Evolutionary conservation across 768 basidiomycete species (phyloP).

Genomic region (Russula virescens): DNA sequence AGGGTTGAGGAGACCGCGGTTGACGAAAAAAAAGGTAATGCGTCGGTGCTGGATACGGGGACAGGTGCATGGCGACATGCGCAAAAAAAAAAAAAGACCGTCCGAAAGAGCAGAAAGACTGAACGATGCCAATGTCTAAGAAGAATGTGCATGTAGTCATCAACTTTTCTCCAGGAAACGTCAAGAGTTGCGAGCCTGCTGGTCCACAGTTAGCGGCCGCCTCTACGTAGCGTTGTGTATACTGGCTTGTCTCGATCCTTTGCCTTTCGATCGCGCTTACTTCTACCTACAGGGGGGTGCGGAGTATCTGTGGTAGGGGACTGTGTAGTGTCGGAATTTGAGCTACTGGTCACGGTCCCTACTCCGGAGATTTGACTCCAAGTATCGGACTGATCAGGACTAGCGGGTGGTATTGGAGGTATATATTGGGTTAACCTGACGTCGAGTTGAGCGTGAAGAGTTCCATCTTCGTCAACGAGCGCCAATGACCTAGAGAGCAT

Average conservation of each 20-base stretch:
- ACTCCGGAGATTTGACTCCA: neutral
- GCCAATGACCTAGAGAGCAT: slow-evolving; percentile 24
- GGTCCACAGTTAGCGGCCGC: slow-evolving; percentile 8
- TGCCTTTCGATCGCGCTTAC: neutral
- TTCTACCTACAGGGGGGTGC: neutral
- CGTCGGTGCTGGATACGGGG: neutral
- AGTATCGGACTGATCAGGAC: neutral
- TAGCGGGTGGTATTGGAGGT: neutral
- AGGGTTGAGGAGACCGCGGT: neutral
- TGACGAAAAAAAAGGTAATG: neutral
- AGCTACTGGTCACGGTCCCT: neutral
- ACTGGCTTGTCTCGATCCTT: neutral
- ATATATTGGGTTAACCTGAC: neutral
- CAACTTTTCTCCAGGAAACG: neutral
- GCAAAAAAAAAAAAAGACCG: neutral
- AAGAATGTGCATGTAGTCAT: neutral
- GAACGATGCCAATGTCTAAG: neutral
- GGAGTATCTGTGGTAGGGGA: neutral
- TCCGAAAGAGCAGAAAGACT: neutral
- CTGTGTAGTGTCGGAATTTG: neutral
- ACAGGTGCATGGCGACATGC: neutral
- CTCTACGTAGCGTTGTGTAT: slow-evolving; percentile 1
- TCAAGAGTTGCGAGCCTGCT: neutral
- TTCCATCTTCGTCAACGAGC: slow-evolving; percentile 25
- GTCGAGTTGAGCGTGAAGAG: slow-evolving; percentile 21